Percentiles rank a stretch among this genome's conserved stretches.
Conservation (phyloP, 345 rosid species). For the Populus davidiana region DNA sequence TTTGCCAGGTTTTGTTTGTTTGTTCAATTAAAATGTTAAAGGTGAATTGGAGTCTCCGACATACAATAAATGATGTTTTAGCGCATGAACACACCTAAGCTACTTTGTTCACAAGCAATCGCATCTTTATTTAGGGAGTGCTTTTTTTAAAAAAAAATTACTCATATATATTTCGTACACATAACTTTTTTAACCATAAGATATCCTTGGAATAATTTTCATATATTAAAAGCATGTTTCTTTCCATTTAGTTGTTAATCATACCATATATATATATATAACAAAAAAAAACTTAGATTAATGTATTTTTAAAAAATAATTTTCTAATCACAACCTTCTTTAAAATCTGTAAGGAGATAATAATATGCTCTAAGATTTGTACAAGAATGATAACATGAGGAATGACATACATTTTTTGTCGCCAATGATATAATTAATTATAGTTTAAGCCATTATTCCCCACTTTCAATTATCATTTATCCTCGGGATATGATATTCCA, state of each 20-base stretch:
- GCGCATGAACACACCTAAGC: slow-evolving; percentile 15
- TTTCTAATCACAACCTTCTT: neutral
- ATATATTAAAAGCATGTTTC: too few species aligned
- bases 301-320: too few species aligned
- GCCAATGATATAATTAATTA: slow-evolving; percentile 8
- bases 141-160: too few species aligned
- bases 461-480: neutral
- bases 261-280: too few species aligned
- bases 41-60: slow-evolving; percentile 35
- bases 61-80: slow-evolving; percentile 41
- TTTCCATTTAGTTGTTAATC: too few species aligned
- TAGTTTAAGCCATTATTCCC: slow-evolving; percentile 13
- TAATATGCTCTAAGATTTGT: neutral
- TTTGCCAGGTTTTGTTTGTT: neutral
- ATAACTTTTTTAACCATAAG: too few species aligned
- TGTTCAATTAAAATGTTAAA: neutral
- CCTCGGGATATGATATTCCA: neutral
- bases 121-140: slow-evolving; percentile 3
- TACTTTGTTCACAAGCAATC: slow-evolving; percentile 17
- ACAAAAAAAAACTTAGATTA: too few species aligned
- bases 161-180: too few species aligned
- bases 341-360: neutral
- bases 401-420: neutral
- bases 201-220: too few species aligned
- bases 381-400: neutral